Percentiles rank a stretch among this genome's conserved stretches.
Evolutionary conservation across 352 stramenopile species (phyloP).

Genomic region (Pythium rishiriense): DNA sequence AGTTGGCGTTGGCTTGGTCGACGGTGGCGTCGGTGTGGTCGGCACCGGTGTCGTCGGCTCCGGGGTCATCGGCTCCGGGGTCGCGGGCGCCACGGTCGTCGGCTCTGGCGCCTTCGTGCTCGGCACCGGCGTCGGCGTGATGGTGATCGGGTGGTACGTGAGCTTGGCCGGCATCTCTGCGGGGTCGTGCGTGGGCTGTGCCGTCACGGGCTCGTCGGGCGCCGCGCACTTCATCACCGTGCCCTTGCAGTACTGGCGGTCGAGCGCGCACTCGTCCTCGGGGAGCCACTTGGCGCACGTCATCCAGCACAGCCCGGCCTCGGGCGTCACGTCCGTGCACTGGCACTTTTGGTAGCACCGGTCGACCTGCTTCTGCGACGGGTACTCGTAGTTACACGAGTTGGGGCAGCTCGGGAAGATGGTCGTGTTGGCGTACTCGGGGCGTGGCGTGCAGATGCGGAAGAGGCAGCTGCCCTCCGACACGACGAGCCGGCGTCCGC

Average conservation of each 20-base stretch:
- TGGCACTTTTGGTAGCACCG: slow-evolving; percentile 50
- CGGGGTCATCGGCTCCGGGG: background rate
- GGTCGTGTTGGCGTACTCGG: slow-evolving; percentile 21
- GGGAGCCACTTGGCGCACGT: slow-evolving; percentile 38
- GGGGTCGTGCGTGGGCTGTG: slow-evolving; percentile 6
- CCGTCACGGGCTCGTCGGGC: slow-evolving; percentile 6
- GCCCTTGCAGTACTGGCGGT: slow-evolving; percentile 37
- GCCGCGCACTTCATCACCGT: slow-evolving; percentile 33
- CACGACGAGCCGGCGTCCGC: slow-evolving; percentile 39
- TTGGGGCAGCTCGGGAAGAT: slow-evolving; percentile 35
- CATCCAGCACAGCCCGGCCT: slow-evolving; percentile 60
- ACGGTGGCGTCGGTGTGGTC: background rate
- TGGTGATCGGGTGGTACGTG: slow-evolving; percentile 23
- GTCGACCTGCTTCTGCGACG: slow-evolving; percentile 31
- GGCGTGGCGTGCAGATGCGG: slow-evolving; percentile 35
- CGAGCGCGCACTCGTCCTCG: slow-evolving; percentile 28
- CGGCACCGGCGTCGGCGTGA: slow-evolving; percentile 3
- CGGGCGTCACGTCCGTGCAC: slow-evolving; percentile 28
- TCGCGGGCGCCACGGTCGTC: background rate
- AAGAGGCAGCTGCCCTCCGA: slow-evolving; percentile 42
- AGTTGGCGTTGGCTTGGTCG: background rate
- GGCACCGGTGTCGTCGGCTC: background rate
- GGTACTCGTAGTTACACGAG: slow-evolving; percentile 42
- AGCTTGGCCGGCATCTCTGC: slow-evolving; percentile 14
- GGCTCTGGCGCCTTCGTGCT: background rate